Conservation (phyloP, 176 grass and related monocot species). For the Triticum monococcum region DNA sequence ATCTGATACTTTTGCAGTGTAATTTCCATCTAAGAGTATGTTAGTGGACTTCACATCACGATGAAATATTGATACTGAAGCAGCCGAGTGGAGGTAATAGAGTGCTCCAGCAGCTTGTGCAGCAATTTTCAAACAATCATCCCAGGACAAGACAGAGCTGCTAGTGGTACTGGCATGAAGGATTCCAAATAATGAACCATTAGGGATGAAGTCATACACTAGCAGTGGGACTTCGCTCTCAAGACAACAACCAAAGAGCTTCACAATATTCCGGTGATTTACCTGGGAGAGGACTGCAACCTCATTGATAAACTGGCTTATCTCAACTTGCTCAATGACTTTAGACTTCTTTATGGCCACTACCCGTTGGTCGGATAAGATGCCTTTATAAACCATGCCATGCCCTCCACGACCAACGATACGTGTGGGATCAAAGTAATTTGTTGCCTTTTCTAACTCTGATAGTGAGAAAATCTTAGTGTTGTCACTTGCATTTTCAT, state of each 20-base stretch:
- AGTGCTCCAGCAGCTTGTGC: not conserved
- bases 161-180: not conserved
- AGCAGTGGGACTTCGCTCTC: not conserved
- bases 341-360: not conserved
- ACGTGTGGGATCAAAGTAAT: not conserved
- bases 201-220: not conserved
- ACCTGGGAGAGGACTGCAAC: not conserved
- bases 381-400: not conserved
- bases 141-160: not conserved
- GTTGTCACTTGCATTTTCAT: not conserved
- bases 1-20: not conserved
- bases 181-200: not conserved
- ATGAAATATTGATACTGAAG: not conserved
- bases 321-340: not conserved
- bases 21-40: constrained; percentile 8
- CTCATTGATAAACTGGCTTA: not conserved
- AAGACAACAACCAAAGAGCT: not conserved
- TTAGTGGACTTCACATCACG: not conserved
- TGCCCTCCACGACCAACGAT: not conserved
- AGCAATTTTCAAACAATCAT: not conserved
- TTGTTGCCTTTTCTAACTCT: not conserved
- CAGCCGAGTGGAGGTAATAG: not conserved
- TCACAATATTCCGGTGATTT: not conserved
- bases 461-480: not conserved
- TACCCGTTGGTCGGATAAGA: not conserved